Evolutionary conservation across 2,329 filamentous ascomycete species (phyloP).

Genomic region (Colletotrichum australisinense): DNA sequence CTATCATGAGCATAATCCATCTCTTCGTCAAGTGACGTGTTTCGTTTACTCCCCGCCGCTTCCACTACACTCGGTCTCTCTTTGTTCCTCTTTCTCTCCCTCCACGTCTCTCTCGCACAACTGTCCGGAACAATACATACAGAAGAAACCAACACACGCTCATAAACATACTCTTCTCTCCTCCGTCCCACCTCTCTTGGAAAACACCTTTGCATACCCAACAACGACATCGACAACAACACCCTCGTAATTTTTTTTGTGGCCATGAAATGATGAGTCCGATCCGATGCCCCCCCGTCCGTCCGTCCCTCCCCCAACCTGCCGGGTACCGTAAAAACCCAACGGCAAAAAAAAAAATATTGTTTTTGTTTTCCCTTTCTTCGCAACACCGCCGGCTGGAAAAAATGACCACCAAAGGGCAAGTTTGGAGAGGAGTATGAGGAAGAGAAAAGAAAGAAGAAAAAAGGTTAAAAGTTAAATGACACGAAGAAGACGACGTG

Average conservation of each 20-base stretch:
- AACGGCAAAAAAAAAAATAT: background rate
- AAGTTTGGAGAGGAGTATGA: background rate
- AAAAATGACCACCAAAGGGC: background rate
- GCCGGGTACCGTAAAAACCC: constrained; percentile 32
- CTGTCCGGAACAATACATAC: constrained; percentile 4
- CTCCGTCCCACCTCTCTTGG: background rate
- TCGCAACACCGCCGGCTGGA: background rate
- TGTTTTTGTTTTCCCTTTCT: background rate
- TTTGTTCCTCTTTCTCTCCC: background rate
- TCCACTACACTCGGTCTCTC: background rate
- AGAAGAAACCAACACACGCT: constrained; percentile 3
- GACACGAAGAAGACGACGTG: constrained; percentile 38
- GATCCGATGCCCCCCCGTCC: background rate
- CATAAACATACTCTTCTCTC: background rate
- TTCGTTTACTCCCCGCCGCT: background rate
- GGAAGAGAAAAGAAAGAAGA: constrained; percentile 13
- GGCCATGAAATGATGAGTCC: background rate
- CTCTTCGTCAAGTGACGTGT: constrained; percentile 24
- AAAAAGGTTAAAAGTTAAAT: constrained; percentile 25
- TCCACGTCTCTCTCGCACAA: background rate
- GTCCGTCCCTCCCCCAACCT: background rate
- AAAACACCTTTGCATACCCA: background rate
- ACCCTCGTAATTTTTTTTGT: background rate
- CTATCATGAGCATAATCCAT: constrained; percentile 36
- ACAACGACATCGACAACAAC: background rate